A percentile compares a stretch with the other conserved stretches of the same genome.
Evolutionary conservation across 2,329 filamentous ascomycete genomes (phyloP).

Genomic region (Paecilomyces niveus): DNA sequence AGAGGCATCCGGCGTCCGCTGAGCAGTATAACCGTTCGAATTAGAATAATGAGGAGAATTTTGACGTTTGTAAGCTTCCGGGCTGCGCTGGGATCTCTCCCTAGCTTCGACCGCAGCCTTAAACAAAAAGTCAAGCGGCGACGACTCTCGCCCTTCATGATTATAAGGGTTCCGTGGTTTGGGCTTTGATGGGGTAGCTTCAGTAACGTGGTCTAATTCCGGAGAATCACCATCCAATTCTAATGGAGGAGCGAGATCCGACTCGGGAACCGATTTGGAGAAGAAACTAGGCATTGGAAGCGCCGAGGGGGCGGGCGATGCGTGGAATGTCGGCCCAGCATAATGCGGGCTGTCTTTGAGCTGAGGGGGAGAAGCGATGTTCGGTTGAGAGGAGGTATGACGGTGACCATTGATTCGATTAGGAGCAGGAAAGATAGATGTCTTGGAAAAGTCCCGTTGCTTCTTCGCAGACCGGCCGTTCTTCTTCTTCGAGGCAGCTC

Average conservation of each 20-base stretch:
- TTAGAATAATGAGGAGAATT: constrained; percentile 47
- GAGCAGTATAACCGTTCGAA: constrained; percentile 29
- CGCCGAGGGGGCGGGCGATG: constrained; percentile 83
- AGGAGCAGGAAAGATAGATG: constrained; percentile 16
- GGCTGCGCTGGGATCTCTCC: constrained; percentile 48
- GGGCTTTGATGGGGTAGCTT: constrained; percentile 40
- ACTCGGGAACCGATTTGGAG: constrained; percentile 66
- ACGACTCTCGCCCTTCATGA: constrained; percentile 48
- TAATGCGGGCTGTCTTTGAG: constrained; percentile 47
- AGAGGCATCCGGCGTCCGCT: constrained; percentile 39
- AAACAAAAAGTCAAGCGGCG: constrained; percentile 86
- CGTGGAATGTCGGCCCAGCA: constrained; percentile 89
- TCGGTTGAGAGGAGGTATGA: constrained; percentile 27
- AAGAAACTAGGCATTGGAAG: constrained; percentile 87
- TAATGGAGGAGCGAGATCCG: constrained; percentile 30
- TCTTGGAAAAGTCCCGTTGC: constrained; percentile 19
- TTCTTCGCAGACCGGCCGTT: constrained; percentile 29
- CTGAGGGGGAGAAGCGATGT: constrained; percentile 39
- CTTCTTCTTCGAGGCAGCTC: constrained; percentile 27
- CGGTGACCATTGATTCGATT: constrained; percentile 17
- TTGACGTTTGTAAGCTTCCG: constrained; percentile 32
- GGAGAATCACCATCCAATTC: constrained; percentile 35
- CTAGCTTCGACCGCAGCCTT: constrained; percentile 65
- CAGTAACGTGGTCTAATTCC: constrained; percentile 23
- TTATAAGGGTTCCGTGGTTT: constrained; percentile 28